Conservation (phyloP, 139 green algal species). For the Auxenochlorella pyrenoidosa region DNA sequence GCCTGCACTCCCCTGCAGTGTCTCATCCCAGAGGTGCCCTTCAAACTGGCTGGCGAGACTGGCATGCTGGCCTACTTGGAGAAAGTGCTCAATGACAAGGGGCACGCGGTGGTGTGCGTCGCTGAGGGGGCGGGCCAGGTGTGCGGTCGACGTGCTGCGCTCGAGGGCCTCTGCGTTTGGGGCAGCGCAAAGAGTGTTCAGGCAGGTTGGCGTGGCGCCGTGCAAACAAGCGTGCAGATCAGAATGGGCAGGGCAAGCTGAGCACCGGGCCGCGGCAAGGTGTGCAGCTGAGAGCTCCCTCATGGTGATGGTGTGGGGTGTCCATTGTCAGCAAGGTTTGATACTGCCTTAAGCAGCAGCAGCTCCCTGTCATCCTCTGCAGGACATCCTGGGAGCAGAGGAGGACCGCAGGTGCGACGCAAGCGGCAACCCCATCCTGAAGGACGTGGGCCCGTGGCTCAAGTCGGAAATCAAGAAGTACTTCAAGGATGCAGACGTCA, state of each 20-base stretch:
- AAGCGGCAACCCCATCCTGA: constrained; percentile 76
- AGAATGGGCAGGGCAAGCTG: too few relatives aligned
- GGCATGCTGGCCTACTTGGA: constrained; percentile 88
- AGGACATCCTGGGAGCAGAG: constrained; percentile 65
- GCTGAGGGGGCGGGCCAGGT: constrained; percentile 86
- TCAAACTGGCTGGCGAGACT: constrained; percentile 81
- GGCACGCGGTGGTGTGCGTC: constrained; percentile 81
- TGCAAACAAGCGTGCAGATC: too few relatives aligned
- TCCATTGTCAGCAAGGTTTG: not conserved
- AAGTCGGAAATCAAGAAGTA: constrained; percentile 65
- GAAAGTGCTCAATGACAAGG: constrained; percentile 80
- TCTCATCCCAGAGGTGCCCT: constrained; percentile 96
- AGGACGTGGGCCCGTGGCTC: constrained; percentile 78
- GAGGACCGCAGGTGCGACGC: constrained; percentile 53
- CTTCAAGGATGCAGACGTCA: constrained; percentile 70
- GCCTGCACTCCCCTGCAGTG: not conserved
- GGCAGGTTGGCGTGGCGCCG: too few relatives aligned
- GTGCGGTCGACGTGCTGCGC: not conserved
- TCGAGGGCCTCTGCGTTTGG: too few relatives aligned
- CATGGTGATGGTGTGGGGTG: too few relatives aligned
- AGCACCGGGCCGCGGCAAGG: too few relatives aligned
- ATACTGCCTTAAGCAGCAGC: not conserved
- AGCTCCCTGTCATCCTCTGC: too few relatives aligned
- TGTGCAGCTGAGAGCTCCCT: too few relatives aligned
- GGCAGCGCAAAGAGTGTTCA: too few relatives aligned